Percentiles rank a stretch among this genome's conserved stretches.
Evolutionary conservation across 768 basidiomycete genomes (phyloP).

Genomic region (Tremella fuciformis): DNA sequence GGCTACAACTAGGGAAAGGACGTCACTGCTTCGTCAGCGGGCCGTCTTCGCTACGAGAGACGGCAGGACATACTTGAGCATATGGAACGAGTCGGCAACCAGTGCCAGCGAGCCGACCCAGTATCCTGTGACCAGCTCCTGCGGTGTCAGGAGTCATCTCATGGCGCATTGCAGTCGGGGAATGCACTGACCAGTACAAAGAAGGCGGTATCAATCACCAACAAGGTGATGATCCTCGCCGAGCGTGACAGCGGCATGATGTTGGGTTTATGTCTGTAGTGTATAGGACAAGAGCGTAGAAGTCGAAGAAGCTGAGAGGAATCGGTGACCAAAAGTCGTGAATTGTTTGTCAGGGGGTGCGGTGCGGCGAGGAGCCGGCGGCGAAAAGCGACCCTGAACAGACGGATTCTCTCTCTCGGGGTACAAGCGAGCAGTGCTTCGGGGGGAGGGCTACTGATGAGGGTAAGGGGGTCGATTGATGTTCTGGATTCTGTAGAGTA

Average conservation of each 20-base stretch:
- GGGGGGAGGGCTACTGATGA: too few relatives aligned
- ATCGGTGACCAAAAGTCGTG: too few relatives aligned
- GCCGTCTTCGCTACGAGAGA: conserved; percentile 21
- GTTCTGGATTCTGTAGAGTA: too few relatives aligned
- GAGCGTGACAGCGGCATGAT: conserved; percentile 42
- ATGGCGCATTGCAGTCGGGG: background rate
- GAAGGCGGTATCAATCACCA: conserved; percentile 71
- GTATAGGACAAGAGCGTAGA: too few relatives aligned
- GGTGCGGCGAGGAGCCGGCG: too few relatives aligned
- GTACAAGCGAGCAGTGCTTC: too few relatives aligned
- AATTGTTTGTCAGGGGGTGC: too few relatives aligned
- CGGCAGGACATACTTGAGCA: conserved; percentile 75
- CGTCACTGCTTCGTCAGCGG: conserved; percentile 66
- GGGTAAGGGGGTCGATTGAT: too few relatives aligned
- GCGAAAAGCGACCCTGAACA: too few relatives aligned
- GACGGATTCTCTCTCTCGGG: too few relatives aligned
- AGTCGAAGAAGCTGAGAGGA: too few relatives aligned
- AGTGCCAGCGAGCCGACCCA: conserved; percentile 92
- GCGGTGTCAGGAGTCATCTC: conserved; percentile 7
- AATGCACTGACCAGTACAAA: conserved; percentile 62
- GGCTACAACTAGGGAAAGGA: conserved; percentile 89
- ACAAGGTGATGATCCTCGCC: conserved; percentile 58
- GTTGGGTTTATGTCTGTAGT: background rate
- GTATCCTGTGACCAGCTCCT: conserved; percentile 64
- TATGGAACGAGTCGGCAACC: conserved; percentile 95